Conservation (phyloP, 345 rosid species). For the Hibiscus tridactylites region DNA sequence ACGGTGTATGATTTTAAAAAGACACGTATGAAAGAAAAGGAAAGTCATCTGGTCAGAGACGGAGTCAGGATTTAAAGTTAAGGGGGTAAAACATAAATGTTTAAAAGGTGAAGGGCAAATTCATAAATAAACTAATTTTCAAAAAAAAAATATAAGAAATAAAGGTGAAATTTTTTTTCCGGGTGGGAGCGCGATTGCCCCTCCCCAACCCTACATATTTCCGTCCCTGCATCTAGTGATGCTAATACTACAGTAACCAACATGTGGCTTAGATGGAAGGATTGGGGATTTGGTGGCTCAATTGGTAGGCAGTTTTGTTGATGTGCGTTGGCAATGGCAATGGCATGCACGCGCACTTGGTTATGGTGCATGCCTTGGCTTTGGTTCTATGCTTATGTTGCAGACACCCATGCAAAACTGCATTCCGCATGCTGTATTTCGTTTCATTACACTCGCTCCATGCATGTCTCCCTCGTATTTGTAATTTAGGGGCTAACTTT, state of each 20-base stretch:
- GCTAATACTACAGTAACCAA: constrained; percentile 7
- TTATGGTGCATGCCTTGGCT: constrained; percentile 16
- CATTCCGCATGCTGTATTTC: neutral
- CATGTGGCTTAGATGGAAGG: neutral
- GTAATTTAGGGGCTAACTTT: too few relatives aligned
- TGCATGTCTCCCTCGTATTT: too few relatives aligned
- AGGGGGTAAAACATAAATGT: too few relatives aligned
- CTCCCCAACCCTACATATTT: too few relatives aligned
- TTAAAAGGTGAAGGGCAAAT: too few relatives aligned
- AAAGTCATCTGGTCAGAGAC: too few relatives aligned
- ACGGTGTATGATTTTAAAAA: neutral
- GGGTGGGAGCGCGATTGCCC: too few relatives aligned
- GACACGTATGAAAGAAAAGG: neutral
- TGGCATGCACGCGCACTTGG: constrained; percentile 29
- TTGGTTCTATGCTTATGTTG: neutral
- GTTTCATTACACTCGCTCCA: neutral
- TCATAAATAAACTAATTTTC: too few relatives aligned
- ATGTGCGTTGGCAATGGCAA: constrained; percentile 2
- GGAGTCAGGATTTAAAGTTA: too few relatives aligned
- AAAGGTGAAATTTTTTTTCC: too few relatives aligned
- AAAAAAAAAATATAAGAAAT: too few relatives aligned
- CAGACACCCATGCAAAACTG: neutral
- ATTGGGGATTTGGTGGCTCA: constrained; percentile 9
- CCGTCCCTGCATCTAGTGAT: neutral
- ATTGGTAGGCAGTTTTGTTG: neutral